Conservation (phyloP, 306 rosid species). For the Clitoria ternatea region DNA sequence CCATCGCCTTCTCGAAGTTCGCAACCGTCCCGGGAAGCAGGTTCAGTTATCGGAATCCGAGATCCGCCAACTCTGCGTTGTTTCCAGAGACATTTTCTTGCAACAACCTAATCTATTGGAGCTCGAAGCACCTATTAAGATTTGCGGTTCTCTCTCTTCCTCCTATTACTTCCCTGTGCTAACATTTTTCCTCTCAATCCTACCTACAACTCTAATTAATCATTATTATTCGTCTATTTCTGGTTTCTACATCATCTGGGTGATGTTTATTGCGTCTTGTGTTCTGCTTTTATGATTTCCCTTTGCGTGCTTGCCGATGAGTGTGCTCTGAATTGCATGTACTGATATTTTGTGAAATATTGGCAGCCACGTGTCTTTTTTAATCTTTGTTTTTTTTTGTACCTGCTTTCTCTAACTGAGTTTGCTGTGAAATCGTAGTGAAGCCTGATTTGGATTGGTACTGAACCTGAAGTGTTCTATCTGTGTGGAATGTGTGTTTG, state of each 20-base stretch:
- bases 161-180: background rate
- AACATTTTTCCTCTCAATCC: background rate
- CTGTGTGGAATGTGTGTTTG: background rate
- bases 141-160: conserved; percentile 53
- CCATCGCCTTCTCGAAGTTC: conserved; percentile 74
- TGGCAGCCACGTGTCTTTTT: background rate
- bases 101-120: conserved; percentile 81
- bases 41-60: conserved; percentile 88
- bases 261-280: background rate
- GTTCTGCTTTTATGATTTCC: background rate
- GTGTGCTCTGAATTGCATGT: background rate
- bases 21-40: conserved; percentile 85
- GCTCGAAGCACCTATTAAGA: conserved; percentile 91
- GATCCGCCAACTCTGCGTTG: conserved; percentile 83
- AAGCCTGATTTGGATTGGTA: background rate
- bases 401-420: background rate
- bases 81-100: conserved; percentile 69
- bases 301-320: background rate
- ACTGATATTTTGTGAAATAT: background rate
- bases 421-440: background rate
- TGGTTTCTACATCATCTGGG: background rate
- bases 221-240: background rate
- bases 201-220: background rate
- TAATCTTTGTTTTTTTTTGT: background rate
- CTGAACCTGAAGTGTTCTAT: background rate